phyloP scores from a whole-genome alignment of 768 basidiomycete genomes.

The Tephrocybe sp. region DNA sequence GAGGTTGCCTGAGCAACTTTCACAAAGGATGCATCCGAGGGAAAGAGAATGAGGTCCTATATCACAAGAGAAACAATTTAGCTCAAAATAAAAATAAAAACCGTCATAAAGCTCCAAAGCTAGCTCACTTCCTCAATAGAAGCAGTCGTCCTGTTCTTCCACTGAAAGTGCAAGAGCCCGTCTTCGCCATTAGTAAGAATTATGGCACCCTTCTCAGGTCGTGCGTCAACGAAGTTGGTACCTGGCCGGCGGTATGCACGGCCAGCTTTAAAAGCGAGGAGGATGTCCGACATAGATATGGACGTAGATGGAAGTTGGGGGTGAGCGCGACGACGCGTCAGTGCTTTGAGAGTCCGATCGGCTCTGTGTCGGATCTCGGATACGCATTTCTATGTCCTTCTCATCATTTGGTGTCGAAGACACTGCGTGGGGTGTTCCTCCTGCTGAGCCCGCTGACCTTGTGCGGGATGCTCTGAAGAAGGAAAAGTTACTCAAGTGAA shows the following conservation, averaged over 20 bases:
- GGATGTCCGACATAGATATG: conserved; percentile 32
- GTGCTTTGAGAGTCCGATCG: conserved; percentile 25
- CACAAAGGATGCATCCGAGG: conserved; percentile 79
- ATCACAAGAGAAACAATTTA: neutral
- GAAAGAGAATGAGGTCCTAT: conserved; percentile 87
- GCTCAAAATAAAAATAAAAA: too few relatives aligned
- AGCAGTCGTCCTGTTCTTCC: conserved; percentile 72
- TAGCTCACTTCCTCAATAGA: conserved; percentile 58
- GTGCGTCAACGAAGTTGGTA: conserved; percentile 68
- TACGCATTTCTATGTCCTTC: conserved; percentile 41
- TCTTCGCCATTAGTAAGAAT: conserved; percentile 70
- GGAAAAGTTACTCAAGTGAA: conserved; percentile 76
- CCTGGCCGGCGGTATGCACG: conserved; percentile 69
- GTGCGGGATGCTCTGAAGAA: conserved; percentile 77
- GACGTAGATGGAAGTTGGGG: conserved; percentile 6
- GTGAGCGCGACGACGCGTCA: conserved; percentile 49
- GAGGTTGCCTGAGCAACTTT: conserved; percentile 64
- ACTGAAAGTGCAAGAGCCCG: conserved; percentile 74
- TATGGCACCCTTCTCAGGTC: conserved; percentile 72
- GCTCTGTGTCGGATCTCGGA: conserved; percentile 28
- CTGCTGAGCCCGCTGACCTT: conserved; percentile 51
- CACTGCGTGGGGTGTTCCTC: conserved; percentile 46
- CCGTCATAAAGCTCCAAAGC: too few relatives aligned
- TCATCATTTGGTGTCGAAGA: conserved; percentile 35
- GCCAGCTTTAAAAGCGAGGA: conserved; percentile 68